Conservation (phyloP, 192 early-diverging fungal genomes). For the Mortierella alpina region DNA sequence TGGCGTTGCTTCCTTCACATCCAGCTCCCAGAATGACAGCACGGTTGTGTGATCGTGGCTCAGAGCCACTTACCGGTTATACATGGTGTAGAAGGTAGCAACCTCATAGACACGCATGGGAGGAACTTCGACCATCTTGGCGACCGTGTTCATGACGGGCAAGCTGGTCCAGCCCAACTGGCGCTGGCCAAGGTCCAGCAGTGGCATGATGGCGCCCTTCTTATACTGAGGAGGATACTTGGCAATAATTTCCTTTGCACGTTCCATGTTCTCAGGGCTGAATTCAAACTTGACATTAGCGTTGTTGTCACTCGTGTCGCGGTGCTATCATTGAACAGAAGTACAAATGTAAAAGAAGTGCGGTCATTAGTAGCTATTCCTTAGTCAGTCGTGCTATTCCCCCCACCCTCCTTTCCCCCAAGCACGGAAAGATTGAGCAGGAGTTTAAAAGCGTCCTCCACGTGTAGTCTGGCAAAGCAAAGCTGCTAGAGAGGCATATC, state of each 20-base stretch:
- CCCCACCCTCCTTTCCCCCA: too few species aligned
- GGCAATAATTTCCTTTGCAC: slow-evolving; percentile 87
- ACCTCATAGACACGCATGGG: slow-evolving; percentile 99
- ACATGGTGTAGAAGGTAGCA: slow-evolving; percentile 99
- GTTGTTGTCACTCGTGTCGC: slow-evolving; percentile 87
- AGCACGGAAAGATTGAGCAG: too few species aligned
- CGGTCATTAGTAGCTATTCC: not conserved
- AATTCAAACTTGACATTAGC: slow-evolving; percentile 88
- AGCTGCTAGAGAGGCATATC: too few species aligned
- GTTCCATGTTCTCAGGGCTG: slow-evolving; percentile 77
- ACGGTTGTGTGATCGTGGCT: slow-evolving; percentile 1
- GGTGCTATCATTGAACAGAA: slow-evolving; percentile 61
- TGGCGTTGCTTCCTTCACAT: not conserved
- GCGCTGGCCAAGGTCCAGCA: slow-evolving; percentile 95
- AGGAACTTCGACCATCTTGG: slow-evolving; percentile 92
- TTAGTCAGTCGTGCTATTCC: too few species aligned
- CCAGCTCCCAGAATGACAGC: not conserved
- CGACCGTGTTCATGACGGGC: slow-evolving; percentile 97
- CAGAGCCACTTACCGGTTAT: too few species aligned
- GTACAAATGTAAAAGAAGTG: not conserved
- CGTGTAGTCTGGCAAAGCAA: too few species aligned
- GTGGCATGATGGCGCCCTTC: slow-evolving; percentile 95
- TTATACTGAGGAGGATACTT: slow-evolving; percentile 99
- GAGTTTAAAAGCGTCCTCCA: too few species aligned
- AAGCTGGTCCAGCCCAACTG: slow-evolving; percentile 95